Evolutionary conservation across 164 flowering plant genomes (phyloP).

Genomic region (Chloranthus sessilifolius): DNA sequence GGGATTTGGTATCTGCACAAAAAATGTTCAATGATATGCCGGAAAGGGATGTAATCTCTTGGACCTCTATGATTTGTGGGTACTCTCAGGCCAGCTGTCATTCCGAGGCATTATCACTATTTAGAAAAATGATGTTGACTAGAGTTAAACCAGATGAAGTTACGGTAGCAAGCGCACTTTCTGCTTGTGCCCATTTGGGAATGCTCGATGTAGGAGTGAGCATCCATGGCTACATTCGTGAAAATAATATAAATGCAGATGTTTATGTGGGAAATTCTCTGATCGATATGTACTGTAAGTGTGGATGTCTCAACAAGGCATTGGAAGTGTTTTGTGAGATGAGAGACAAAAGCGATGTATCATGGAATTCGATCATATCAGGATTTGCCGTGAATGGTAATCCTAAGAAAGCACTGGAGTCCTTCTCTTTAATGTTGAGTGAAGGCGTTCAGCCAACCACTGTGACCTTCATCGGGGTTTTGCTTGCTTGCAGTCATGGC

Average conservation of each 20-base stretch:
- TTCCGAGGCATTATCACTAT: conserved; percentile 45
- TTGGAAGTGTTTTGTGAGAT: conserved; percentile 46
- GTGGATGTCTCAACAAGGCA: conserved; percentile 50
- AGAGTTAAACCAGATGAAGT: conserved; percentile 54
- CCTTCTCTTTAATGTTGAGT: conserved; percentile 47
- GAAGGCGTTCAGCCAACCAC: conserved; percentile 46
- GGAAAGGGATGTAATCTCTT: conserved; percentile 55
- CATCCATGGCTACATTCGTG: conserved; percentile 41
- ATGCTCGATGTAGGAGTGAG: conserved; percentile 43
- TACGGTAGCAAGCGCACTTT: conserved; percentile 54
- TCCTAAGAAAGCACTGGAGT: conserved; percentile 41
- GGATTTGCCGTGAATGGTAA: conserved; percentile 70
- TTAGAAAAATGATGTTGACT: conserved; percentile 53
- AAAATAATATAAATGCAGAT: conserved; percentile 35
- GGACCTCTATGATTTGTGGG: conserved; percentile 73
- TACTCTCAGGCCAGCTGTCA: conserved; percentile 37
- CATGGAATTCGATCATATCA: conserved; percentile 64
- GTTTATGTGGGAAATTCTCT: conserved; percentile 56
- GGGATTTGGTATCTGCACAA: conserved; percentile 38
- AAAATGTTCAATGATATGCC: conserved; percentile 59
- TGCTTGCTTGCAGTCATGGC: conserved; percentile 62
- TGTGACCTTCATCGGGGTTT: conserved; percentile 56
- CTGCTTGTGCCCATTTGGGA: conserved; percentile 72
- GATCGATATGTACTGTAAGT: conserved; percentile 79
- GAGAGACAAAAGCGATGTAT: conserved; percentile 48